Percentiles rank a stretch among this genome's conserved stretches.
Conservation (phyloP, 2,329 filamentous ascomycete genomes). For the Diaporthe vexans region DNA sequence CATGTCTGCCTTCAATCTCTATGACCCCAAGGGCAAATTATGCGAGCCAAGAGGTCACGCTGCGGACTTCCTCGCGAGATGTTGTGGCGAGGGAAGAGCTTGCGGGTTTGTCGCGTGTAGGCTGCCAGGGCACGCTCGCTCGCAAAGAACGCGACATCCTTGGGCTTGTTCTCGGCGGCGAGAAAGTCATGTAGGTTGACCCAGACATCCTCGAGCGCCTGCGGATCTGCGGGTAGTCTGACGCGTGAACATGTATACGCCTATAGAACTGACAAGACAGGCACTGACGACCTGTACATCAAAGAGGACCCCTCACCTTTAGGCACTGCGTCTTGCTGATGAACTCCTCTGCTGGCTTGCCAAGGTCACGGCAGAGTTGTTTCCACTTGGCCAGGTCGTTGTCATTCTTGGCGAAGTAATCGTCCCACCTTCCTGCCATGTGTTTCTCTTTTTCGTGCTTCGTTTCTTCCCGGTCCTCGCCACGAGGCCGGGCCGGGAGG, state of each 20-base stretch:
- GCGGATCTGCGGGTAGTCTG: slow-evolving; percentile 53
- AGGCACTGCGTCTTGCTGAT: slow-evolving; percentile 60
- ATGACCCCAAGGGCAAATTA: slow-evolving; percentile 42
- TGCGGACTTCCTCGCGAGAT: slow-evolving; percentile 58
- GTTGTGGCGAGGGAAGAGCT: slow-evolving; percentile 61
- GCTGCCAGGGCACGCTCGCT: slow-evolving; percentile 50
- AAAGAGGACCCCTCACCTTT: slow-evolving; percentile 52
- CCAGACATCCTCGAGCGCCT: slow-evolving; percentile 59
- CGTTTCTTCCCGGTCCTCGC: slow-evolving; percentile 10
- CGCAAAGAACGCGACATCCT: slow-evolving; percentile 51
- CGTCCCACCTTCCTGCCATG: slow-evolving; percentile 45
- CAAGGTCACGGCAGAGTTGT: slow-evolving; percentile 59
- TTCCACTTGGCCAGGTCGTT: slow-evolving; percentile 59
- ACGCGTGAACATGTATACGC: background rate
- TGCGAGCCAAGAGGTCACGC: slow-evolving; percentile 52
- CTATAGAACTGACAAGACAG: background rate
- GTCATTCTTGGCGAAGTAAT: slow-evolving; percentile 49
- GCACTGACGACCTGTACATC: background rate
- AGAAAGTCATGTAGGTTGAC: slow-evolving; percentile 67
- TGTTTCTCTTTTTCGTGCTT: slow-evolving; percentile 23
- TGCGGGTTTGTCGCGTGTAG: slow-evolving; percentile 54
- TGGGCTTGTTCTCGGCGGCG: slow-evolving; percentile 48
- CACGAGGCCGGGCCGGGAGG: background rate
- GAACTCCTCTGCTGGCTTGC: slow-evolving; percentile 52
- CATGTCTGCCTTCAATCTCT: background rate